Percentiles rank a stretch among this genome's conserved stretches.
These are phyloP conservation scores for Tulasnella sp. DNA, from an alignment of 768 basidiomycete species.

Conservation along the genomic window DNA sequence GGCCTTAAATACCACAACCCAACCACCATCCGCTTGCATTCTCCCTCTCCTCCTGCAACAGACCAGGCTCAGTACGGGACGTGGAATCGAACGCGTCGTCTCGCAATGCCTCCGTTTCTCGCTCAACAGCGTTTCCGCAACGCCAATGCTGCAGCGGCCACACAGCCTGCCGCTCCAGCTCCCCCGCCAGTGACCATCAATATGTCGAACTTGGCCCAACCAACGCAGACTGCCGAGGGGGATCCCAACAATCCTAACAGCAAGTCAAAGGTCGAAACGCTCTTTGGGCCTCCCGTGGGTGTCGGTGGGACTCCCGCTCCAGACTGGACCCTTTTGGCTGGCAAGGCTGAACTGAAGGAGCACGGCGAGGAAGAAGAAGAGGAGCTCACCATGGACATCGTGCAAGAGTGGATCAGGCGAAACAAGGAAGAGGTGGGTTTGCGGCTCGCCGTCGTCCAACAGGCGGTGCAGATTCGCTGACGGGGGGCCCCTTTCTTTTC, in stretches of 20 bases:
- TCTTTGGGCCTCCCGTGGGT: constrained; percentile 92
- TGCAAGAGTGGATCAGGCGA: constrained; percentile 83
- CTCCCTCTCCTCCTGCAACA: background rate
- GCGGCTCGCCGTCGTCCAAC: background rate
- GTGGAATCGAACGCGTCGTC: constrained; percentile 62
- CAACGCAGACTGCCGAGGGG: constrained; percentile 38
- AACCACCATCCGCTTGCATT: background rate
- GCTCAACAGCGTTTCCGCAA: constrained; percentile 46
- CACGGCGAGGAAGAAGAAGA: constrained; percentile 51
- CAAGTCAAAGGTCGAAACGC: constrained; percentile 71
- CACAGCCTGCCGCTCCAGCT: constrained; percentile 40
- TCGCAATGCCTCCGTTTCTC: constrained; percentile 57
- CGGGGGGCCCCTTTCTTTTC: background rate
- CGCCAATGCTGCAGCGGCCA: constrained; percentile 53
- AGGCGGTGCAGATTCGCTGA: constrained; percentile 21
- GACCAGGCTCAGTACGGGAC: constrained; percentile 58
- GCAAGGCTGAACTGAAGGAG: constrained; percentile 30
- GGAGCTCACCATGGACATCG: constrained; percentile 71
- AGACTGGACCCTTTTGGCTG: constrained; percentile 60
- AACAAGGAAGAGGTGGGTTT: constrained; percentile 65
- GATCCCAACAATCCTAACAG: constrained; percentile 52
- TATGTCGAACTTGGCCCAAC: constrained; percentile 42
- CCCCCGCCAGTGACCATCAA: constrained; percentile 42
- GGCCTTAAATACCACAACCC: background rate
- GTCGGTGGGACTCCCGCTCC: constrained; percentile 64